Evolutionary conservation across 495 filamentous ascomycete species (phyloP), one percentile per base, ranked within the genome.

Genomic region (Trichoderma reesei): DNA sequence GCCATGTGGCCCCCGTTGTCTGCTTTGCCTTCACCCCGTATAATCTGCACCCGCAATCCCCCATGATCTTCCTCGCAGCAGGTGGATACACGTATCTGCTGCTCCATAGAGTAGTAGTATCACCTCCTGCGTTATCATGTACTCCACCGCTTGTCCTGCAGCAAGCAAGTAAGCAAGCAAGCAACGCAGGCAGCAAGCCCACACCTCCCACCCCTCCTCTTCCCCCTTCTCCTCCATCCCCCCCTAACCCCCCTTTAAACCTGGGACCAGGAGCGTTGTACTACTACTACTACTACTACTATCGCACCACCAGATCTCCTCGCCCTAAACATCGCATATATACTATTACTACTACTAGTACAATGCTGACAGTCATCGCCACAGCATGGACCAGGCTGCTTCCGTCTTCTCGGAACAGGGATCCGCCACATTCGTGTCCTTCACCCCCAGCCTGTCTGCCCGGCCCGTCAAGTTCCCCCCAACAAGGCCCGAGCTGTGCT

Each of bases 351-450:
- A 7, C 10, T 5, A 62, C 4, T 14, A 5, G 62, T 11, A 18
- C 14, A 20, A 41, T 42, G 61, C 67, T 72, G 18, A 72, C 68
- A 64, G 13, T 36, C 18, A 16, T 39, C 64, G 59, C 33, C 59
- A 56, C 26, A 87, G 85, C 56, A 98, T 98, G 94, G 94, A 98
- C 73, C 95, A 98, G 76, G 88, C 91, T n/a, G 94, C 94, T 34
- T 96, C 92, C 5, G 92, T 98, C 66, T 94, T 98, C 74, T 90
- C 90, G 3, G 78, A 88, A 68, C 83, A 86, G 61, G 94, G 90
- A 63, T 91, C 86, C 63, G 90, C 94, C 33, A 83, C 96, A 41
- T 91, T 94, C 72, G 93, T 96, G 63, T 89, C 87, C 54, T 98
- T 98, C 80, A 86, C 84, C 63, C 94, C 95, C 3, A 77, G 76